phyloP scores from a whole-genome alignment of 495 filamentous ascomycete genomes.

The Ramalina peruviana region DNA sequence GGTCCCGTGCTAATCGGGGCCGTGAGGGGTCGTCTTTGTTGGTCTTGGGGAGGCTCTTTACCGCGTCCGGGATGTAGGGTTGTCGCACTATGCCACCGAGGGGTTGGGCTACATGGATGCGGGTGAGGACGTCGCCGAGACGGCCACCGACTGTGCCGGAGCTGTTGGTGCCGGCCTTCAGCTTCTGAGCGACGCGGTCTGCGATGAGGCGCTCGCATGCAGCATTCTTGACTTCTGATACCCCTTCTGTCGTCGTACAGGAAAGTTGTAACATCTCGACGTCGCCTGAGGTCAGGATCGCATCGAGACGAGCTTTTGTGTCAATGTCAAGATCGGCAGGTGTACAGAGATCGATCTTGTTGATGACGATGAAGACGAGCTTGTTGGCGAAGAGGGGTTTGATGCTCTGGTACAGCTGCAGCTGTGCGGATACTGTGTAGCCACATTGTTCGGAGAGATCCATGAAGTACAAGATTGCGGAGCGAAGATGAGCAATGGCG shows the following conservation, averaged over 20 bases:
- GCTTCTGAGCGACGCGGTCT: constrained; percentile 84
- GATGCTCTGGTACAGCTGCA: constrained; percentile 86
- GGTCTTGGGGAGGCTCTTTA: constrained; percentile 70
- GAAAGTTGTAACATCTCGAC: constrained; percentile 85
- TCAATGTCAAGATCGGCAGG: constrained; percentile 81
- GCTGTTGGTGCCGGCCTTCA: constrained; percentile 72
- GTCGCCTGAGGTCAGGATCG: constrained; percentile 67
- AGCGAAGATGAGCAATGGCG: constrained; percentile 88
- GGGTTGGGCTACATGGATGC: constrained; percentile 92
- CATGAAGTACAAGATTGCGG: constrained; percentile 95
- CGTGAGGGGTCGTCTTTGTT: constrained; percentile 77
- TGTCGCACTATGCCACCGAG: constrained; percentile 65
- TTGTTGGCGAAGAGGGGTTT: constrained; percentile 96
- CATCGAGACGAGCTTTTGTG: constrained; percentile 61
- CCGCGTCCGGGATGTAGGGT: constrained; percentile 77
- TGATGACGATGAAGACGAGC: constrained; percentile 88
- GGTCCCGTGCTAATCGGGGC: constrained; percentile 63
- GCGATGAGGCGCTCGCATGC: constrained; percentile 88
- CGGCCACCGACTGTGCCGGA: constrained; percentile 59
- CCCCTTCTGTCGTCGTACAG: constrained; percentile 87
- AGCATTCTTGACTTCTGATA: constrained; percentile 86
- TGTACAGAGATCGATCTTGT: constrained; percentile 87
- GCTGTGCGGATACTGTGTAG: constrained; percentile 83
- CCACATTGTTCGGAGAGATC: constrained; percentile 96
- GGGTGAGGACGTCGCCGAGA: constrained; percentile 72